These are phyloP conservation scores for Kazachstania martiniae DNA, from an alignment of 805 yeast species.

Conservation along the genomic window DNA sequence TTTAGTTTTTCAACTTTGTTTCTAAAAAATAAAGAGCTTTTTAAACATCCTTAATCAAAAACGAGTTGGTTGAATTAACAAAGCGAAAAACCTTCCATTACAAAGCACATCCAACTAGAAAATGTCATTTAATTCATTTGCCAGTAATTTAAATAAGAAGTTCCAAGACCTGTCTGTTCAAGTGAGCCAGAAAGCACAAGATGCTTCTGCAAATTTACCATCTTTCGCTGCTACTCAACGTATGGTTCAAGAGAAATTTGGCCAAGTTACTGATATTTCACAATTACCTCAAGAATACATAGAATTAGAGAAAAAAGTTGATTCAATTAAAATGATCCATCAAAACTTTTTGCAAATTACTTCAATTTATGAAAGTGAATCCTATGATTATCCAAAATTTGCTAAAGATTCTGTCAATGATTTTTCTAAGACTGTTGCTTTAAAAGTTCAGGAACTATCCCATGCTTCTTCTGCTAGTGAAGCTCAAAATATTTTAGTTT, in stretches of 20 bases:
- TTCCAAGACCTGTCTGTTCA: constrained; percentile 24
- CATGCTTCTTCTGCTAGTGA: constrained; percentile 70
- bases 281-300: constrained; percentile 77
- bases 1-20: no score
- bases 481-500: constrained; percentile 60
- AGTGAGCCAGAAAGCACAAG: constrained; percentile 28
- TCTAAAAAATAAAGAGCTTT: no score
- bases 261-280: constrained; percentile 72
- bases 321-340: constrained; percentile 60
- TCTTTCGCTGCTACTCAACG: constrained; percentile 76
- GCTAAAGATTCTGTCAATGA: constrained; percentile 64
- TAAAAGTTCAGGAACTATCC: constrained; percentile 55
- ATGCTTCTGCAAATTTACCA: constrained; percentile 44
- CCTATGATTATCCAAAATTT: constrained; percentile 76
- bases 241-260: constrained; percentile 66
- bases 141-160: constrained; percentile 19
- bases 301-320: constrained; percentile 62
- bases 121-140: constrained; percentile 25
- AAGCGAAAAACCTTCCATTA: no score
- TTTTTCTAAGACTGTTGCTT: constrained; percentile 53
- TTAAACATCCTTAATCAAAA: no score
- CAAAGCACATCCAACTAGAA: no score
- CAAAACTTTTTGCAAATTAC: constrained; percentile 44
- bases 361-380: constrained; percentile 53
- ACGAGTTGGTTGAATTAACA: no score